phyloP scores from a whole-genome alignment of 192 early-diverging fungal genomes.

The Irineochytrium annulatum region DNA sequence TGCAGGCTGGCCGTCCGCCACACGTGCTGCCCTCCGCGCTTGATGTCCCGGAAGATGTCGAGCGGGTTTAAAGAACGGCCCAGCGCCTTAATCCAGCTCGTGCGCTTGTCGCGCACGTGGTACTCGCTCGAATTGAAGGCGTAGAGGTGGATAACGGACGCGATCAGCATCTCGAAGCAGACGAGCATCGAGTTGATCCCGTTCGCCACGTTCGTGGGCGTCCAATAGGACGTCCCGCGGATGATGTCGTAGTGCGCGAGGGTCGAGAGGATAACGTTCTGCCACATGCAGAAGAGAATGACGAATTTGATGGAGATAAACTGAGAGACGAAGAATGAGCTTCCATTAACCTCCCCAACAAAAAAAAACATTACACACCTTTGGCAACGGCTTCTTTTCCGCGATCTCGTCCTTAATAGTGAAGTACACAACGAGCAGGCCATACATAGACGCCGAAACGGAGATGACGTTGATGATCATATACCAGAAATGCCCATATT shows the following conservation, averaged over 20 bases:
- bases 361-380: conserved; percentile 17
- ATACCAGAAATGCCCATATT: conserved; percentile 64
- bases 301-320: conserved; percentile 40
- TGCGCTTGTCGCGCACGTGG: not conserved
- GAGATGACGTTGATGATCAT: conserved; percentile 60
- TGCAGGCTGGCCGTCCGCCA: too few species aligned
- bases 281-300: conserved; percentile 56
- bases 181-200: conserved; percentile 54
- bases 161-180: conserved; percentile 56
- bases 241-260: conserved; percentile 47
- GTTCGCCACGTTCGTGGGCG: conserved; percentile 48
- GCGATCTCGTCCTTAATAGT: conserved; percentile 47
- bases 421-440: conserved; percentile 57
- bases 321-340: conserved; percentile 6
- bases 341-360: too few species aligned
- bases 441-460: conserved; percentile 64
- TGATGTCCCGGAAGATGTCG: not conserved
- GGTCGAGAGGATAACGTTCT: conserved; percentile 47
- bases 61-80: not conserved
- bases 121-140: conserved; percentile 27
- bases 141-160: conserved; percentile 46
- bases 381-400: conserved; percentile 20
- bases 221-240: conserved; percentile 46
- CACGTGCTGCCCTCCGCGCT: too few species aligned
- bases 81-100: not conserved